phyloP scores from a whole-genome alignment of 2,329 filamentous ascomycete genomes.

The Ophiostoma himal-ulmi region DNA sequence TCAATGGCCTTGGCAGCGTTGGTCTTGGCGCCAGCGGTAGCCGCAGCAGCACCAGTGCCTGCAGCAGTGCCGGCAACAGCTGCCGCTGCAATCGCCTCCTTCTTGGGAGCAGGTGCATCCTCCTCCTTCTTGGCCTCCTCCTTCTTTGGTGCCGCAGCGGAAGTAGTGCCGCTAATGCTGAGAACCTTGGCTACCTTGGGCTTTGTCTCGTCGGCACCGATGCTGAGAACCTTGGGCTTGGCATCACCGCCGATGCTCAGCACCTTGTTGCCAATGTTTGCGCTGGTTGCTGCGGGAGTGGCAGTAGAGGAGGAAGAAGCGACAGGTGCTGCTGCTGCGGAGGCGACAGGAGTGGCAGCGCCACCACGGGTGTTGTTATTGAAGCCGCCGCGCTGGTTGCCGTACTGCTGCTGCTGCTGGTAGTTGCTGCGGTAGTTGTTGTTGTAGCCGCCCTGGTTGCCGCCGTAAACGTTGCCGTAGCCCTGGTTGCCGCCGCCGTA shows the following conservation, averaged over 20 bases:
- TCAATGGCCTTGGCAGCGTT: slow-evolving; percentile 83
- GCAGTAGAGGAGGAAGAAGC: slow-evolving; percentile 32
- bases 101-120: slow-evolving; percentile 14
- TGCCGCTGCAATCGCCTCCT: slow-evolving; percentile 16
- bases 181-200: slow-evolving; percentile 64
- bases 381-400: slow-evolving; percentile 20
- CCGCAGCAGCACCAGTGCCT: slow-evolving; percentile 30
- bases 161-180: slow-evolving; percentile 52
- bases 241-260: slow-evolving; percentile 54
- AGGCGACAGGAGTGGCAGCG: slow-evolving; percentile 37
- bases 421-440: slow-evolving; percentile 44
- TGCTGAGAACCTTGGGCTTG: slow-evolving; percentile 63
- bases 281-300: slow-evolving; percentile 44
- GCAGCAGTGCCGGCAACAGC: slow-evolving; percentile 32
- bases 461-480: slow-evolving; percentile 24
- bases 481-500: slow-evolving; percentile 40
- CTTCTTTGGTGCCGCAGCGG: slow-evolving; percentile 39
- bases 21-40: slow-evolving; percentile 70
- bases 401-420: slow-evolving; percentile 38
- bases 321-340: slow-evolving; percentile 37
- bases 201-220: slow-evolving; percentile 46
- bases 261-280: slow-evolving; percentile 55
- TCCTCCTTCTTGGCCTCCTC: slow-evolving; percentile 14
- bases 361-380: slow-evolving; percentile 26
- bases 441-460: slow-evolving; percentile 21